These are phyloP conservation scores for Vigna hirtella DNA, from an alignment of 306 rosid genomes.

Conservation along the genomic window DNA sequence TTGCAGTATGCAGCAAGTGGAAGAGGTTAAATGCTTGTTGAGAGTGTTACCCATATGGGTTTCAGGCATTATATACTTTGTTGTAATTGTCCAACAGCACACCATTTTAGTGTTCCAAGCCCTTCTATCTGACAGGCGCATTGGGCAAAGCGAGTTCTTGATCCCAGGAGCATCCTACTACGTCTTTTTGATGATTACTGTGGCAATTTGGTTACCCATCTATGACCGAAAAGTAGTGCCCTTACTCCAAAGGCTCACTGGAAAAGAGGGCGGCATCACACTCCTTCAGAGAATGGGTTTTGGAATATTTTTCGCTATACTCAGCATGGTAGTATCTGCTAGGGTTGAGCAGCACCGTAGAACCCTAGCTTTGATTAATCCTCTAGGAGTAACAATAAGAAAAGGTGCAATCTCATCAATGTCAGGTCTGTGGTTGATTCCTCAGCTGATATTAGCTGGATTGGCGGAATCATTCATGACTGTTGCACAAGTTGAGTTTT, in stretches of 20 bases:
- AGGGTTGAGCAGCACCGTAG: constrained; percentile 64
- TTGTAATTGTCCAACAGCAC: constrained; percentile 65
- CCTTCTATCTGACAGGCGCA: constrained; percentile 66
- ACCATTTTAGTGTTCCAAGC: constrained; percentile 86
- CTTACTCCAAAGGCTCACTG: constrained; percentile 60
- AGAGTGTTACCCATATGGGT: constrained; percentile 86
- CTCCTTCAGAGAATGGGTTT: constrained; percentile 80
- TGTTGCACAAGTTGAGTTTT: constrained; percentile 79
- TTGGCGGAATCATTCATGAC: constrained; percentile 67
- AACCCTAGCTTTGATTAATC: constrained; percentile 56
- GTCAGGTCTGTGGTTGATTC: constrained; percentile 85
- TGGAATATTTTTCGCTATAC: constrained; percentile 63
- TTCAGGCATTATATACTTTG: constrained; percentile 55
- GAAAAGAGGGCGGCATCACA: constrained; percentile 84
- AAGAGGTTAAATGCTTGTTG: constrained; percentile 78
- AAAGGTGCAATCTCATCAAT: constrained; percentile 79
- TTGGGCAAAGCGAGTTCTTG: constrained; percentile 60
- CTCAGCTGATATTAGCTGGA: constrained; percentile 74
- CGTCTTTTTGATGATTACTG: constrained; percentile 69
- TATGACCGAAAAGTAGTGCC: constrained; percentile 72
- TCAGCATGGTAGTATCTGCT: constrained; percentile 69
- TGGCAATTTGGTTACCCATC: constrained; percentile 75
- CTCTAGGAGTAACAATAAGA: constrained; percentile 62
- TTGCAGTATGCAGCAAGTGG: constrained; percentile 87
- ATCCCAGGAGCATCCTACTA: constrained; percentile 85